phyloP scores from a whole-genome alignment of 2,329 filamentous ascomycete species.

The Rhynchosporium secalis region DNA sequence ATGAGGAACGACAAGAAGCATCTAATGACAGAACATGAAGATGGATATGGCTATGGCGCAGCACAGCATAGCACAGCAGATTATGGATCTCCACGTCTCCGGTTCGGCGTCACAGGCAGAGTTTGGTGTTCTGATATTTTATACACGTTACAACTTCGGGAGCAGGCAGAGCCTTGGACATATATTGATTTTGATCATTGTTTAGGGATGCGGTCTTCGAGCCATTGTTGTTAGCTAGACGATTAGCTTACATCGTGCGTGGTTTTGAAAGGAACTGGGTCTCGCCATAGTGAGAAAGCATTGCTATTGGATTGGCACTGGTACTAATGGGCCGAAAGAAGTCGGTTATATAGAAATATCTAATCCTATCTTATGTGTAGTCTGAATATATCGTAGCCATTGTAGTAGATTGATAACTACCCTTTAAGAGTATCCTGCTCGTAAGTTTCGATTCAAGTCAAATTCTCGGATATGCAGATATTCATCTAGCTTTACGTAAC shows the following conservation, averaged over 20 bases:
- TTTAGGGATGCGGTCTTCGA: neutral
- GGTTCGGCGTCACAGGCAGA: neutral
- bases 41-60: neutral
- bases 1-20: neutral
- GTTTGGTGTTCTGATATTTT: constrained; percentile 11
- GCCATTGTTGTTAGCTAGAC: neutral
- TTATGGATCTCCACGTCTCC: neutral
- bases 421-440: too few species aligned
- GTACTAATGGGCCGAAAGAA: neutral
- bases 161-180: neutral
- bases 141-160: neutral
- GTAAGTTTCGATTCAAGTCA: too few species aligned
- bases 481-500: too few species aligned
- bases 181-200: constrained; percentile 2
- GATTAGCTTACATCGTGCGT: neutral
- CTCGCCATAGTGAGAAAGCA: neutral
- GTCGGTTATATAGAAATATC: too few species aligned
- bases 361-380: too few species aligned
- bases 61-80: neutral
- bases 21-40: constrained; percentile 1
- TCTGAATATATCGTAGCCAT: too few species aligned
- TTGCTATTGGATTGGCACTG: neutral
- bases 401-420: too few species aligned
- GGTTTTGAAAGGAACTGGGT: neutral
- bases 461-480: too few species aligned